A percentile compares a stretch with the other conserved stretches of the same genome.
phyloP scores from a whole-genome alignment of 768 basidiomycete species.

The Russula lepida region DNA sequence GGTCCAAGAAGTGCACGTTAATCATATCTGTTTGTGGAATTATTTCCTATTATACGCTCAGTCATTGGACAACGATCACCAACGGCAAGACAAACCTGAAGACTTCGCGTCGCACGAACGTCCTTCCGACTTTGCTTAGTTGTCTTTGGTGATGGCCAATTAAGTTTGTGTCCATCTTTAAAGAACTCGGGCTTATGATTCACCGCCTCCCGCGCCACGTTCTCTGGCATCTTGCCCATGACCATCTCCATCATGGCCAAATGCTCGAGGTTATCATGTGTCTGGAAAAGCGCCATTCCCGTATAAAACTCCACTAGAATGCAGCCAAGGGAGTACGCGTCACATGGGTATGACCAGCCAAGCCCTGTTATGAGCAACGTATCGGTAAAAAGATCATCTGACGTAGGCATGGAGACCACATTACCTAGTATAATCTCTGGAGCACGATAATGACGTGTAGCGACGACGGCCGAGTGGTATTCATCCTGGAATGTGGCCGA shows the following conservation, averaged over 20 bases:
- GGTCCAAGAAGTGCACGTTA: slow-evolving; percentile 77
- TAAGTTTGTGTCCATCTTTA: slow-evolving; percentile 74
- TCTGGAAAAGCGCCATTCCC: slow-evolving; percentile 96
- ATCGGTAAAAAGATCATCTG: slow-evolving; percentile 2
- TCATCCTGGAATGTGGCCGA: slow-evolving; percentile 97
- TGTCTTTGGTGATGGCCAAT: slow-evolving; percentile 87
- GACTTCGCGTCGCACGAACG: slow-evolving; percentile 72
- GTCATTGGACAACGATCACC: not conserved
- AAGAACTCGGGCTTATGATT: slow-evolving; percentile 90
- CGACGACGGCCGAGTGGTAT: slow-evolving; percentile 97
- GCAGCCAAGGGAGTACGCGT: slow-evolving; percentile 96
- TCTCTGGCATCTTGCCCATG: slow-evolving; percentile 95
- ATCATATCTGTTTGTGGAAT: slow-evolving; percentile 67
- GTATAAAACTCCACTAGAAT: slow-evolving; percentile 99
- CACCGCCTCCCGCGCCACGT: slow-evolving; percentile 66
- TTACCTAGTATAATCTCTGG: slow-evolving; percentile 97
- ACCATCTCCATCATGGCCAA: slow-evolving; percentile 99
- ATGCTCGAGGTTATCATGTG: slow-evolving; percentile 98
- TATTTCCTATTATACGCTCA: slow-evolving; percentile 54
- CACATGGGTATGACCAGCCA: slow-evolving; percentile 98
- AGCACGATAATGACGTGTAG: slow-evolving; percentile 95
- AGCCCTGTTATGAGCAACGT: slow-evolving; percentile 47
- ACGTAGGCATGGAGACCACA: slow-evolving; percentile 20
- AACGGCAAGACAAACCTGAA: slow-evolving; percentile 47
- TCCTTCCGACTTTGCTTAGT: slow-evolving; percentile 90